Base-by-base conservation (phyloP, 208 protist species). In the Wallacemonas collosoma region DNA sequence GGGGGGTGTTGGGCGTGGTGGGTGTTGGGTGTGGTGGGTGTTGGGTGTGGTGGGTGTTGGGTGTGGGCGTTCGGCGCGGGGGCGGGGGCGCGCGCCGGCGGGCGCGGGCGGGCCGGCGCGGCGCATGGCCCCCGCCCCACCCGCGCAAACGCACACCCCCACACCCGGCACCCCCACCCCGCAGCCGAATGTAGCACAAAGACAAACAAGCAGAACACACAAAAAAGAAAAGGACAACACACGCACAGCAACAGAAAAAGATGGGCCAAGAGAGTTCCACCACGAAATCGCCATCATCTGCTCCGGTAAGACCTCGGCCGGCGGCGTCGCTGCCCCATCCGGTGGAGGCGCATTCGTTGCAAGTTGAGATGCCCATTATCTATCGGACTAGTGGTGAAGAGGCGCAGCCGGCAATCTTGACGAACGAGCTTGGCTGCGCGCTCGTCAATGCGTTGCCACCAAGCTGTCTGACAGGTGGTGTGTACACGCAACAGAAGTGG, bases 401-500 rank as follows among this genome's bases (percentile, higher is more conserved):
- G 36, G 26, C 38, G 47, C 51, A 69, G 36, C 50, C 43, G 2
- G 6, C 14, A 11, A n/a, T 74, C 6, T 41, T 79, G 2, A 72
- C 48, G 1, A 12, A 72, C 36, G 56, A 79, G 6, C 69, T 86
- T 38, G 73, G 60, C 1, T 36, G 63, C 17, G 66, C 56, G 1
- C 54, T 92, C 12, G 57, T 69, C 1, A 69, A 82, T 48, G 61
- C 65, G 11, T 44, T 92, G 9, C 81, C 87, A 41, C 6, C 61
- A 3, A 83, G 65, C 7, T 88, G 74, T 55, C 68, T 68, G 43
- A 48, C 53, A 26, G 35, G 45, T 26, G 57, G 72, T 12, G 43
- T 41, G 17, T 54, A 62, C 35, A 53, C 54, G 8, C 60, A 57
- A n/a, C 57, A 76, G 9, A 73, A 82, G 48, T 93, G 88, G 88